Percentiles rank a stretch among this genome's conserved stretches.
phyloP scores from a whole-genome alignment of 1,284 basidiomycete species.

The Ustilago nuda region DNA sequence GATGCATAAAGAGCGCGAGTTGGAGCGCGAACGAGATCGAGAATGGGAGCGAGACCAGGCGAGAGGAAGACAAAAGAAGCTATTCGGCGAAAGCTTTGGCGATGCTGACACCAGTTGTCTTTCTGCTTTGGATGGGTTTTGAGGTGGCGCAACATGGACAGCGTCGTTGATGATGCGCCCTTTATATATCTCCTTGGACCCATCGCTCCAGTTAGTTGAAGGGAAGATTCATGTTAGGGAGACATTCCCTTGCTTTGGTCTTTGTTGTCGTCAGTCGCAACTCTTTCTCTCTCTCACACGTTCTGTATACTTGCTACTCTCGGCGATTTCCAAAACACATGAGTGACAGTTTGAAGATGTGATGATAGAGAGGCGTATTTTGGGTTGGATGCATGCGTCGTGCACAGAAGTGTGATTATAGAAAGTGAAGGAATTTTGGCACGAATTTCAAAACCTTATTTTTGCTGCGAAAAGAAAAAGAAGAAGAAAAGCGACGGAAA shows the following conservation, averaged over 20 bases:
- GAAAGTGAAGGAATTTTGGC: not conserved
- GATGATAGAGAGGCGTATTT: not conserved
- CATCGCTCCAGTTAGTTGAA: too few species aligned
- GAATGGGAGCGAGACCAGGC: constrained; percentile 53
- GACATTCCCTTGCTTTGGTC: not conserved
- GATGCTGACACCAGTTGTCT: constrained; percentile 42
- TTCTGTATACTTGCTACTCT: not conserved
- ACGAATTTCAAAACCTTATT: not conserved
- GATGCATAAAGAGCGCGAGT: constrained; percentile 48
- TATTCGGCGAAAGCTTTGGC: constrained; percentile 51
- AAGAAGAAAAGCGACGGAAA: not conserved
- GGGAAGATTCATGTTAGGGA: too few species aligned
- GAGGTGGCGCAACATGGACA: constrained; percentile 1
- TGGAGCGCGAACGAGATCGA: constrained; percentile 51
- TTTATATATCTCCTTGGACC: not conserved
- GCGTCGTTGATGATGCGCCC: constrained; percentile 14
- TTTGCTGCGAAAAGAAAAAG: not conserved
- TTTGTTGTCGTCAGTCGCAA: not conserved
- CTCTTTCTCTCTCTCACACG: not conserved
- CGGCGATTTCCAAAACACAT: too few species aligned
- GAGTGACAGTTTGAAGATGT: too few species aligned
- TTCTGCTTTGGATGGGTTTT: constrained; percentile 49
- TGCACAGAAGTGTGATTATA: constrained; percentile 3
- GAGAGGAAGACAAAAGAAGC: constrained; percentile 40
- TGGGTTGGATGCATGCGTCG: not conserved